phyloP scores from a whole-genome alignment of 164 flowering plant genomes.

The Houttuynia cordata region DNA sequence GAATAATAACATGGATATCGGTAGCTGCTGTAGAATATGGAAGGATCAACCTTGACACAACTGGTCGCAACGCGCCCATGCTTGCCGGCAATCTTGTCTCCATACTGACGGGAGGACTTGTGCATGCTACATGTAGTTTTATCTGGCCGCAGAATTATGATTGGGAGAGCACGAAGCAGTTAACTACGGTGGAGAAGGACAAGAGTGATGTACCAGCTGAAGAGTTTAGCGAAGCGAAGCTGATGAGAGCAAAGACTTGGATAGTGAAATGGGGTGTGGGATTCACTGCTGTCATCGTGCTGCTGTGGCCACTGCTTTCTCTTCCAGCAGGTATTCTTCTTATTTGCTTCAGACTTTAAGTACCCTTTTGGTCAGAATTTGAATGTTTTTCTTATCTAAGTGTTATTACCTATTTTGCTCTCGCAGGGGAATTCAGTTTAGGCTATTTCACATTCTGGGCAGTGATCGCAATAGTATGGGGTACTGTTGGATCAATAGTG shows the following conservation, averaged over 20 bases:
- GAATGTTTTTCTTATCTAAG: too few relatives aligned
- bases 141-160: constrained; percentile 75
- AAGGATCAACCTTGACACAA: constrained; percentile 71
- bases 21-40: constrained; percentile 66
- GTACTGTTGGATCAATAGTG: constrained; percentile 76
- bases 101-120: constrained; percentile 59
- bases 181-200: constrained; percentile 75
- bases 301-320: constrained; percentile 81
- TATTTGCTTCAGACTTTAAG: too few relatives aligned
- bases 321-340: constrained; percentile 63
- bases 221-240: constrained; percentile 62
- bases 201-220: constrained; percentile 44
- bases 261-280: constrained; percentile 91
- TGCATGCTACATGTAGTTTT: constrained; percentile 65
- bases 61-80: constrained; percentile 90
- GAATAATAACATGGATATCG: constrained; percentile 62
- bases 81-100: constrained; percentile 93
- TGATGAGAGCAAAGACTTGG: constrained; percentile 61
- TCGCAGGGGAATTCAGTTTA: constrained; percentile 57
- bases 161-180: constrained; percentile 75
- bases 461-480: constrained; percentile 81
- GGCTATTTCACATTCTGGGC: constrained; percentile 97
- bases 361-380: not conserved
- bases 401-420: not conserved
- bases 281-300: constrained; percentile 57